Conservation (phyloP, 2,329 filamentous ascomycete genomes). For the Diaporthe australafricana region DNA sequence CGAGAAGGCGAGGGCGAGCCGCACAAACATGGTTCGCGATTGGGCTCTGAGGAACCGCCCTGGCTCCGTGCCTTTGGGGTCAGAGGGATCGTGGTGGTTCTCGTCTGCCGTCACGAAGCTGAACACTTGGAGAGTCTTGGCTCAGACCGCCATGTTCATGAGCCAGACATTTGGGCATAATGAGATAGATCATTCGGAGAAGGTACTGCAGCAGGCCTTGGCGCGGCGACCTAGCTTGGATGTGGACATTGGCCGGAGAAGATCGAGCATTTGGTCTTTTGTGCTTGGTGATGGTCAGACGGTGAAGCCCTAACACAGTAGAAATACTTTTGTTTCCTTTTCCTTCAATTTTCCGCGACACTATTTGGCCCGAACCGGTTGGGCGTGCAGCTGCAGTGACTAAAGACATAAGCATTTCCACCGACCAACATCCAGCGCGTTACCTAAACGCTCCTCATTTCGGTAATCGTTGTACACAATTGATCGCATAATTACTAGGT, state of each 20-base stretch:
- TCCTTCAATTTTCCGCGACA: no score
- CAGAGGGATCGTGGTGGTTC: slow-evolving; percentile 13
- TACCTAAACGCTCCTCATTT: no score
- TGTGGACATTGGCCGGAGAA: background rate
- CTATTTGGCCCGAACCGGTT: no score
- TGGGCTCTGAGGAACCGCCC: background rate
- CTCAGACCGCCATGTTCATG: slow-evolving; percentile 12
- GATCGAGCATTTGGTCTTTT: slow-evolving; percentile 8
- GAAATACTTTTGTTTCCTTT: background rate
- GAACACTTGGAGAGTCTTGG: slow-evolving; percentile 11
- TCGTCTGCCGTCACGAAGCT: slow-evolving; percentile 13
- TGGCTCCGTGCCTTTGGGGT: background rate
- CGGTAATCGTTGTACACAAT: no score
- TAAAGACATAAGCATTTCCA: no score
- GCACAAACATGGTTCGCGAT: background rate
- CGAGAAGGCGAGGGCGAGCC: background rate
- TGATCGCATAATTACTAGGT: no score
- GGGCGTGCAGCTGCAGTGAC: no score
- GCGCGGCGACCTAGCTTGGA: background rate
- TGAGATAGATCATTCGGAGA: background rate
- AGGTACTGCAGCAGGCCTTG: background rate
- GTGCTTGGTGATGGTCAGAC: background rate
- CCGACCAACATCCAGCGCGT: no score
- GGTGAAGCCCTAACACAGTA: background rate
- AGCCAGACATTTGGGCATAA: background rate